Conservation (phyloP, 2,329 filamentous ascomycete genomes). For the Endocalyx cinctus region DNA sequence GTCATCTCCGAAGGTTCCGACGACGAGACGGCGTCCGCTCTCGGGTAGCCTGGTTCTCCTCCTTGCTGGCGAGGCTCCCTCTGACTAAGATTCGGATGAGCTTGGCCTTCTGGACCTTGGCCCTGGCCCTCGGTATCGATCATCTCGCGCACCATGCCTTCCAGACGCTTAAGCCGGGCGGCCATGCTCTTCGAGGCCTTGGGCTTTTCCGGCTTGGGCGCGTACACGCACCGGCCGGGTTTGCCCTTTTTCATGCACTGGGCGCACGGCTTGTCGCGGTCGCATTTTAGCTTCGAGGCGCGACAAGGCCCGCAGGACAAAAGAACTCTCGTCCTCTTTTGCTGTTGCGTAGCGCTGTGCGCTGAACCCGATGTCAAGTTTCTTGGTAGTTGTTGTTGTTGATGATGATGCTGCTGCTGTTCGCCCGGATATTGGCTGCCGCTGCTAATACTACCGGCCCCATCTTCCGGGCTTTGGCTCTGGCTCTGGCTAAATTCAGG, state of each 20-base stretch:
- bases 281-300: conserved; percentile 52
- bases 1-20: conserved; percentile 12
- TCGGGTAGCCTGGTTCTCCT: conserved; percentile 2
- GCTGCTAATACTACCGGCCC: background rate
- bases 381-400: background rate
- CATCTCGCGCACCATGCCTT: conserved; percentile 54
- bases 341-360: too few species aligned
- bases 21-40: conserved; percentile 3
- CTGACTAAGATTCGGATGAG: background rate
- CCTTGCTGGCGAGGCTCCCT: too few species aligned
- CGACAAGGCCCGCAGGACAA: conserved; percentile 51
- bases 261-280: conserved; percentile 46
- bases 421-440: too few species aligned
- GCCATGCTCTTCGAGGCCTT: conserved; percentile 46
- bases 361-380: too few species aligned
- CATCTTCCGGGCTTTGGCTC: too few species aligned
- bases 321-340: conserved; percentile 44
- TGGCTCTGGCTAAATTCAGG: too few species aligned
- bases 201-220: conserved; percentile 38
- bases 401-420: background rate
- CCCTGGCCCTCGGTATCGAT: conserved; percentile 36
- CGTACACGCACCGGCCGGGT: conserved; percentile 43
- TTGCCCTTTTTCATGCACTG: conserved; percentile 49
- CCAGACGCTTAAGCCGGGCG: conserved; percentile 48
- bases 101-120: background rate